Percentiles rank a stretch among this genome's conserved stretches.
Evolutionary conservation across 176 grass and related monocot species (phyloP).

Genomic region (Musa itinerans): DNA sequence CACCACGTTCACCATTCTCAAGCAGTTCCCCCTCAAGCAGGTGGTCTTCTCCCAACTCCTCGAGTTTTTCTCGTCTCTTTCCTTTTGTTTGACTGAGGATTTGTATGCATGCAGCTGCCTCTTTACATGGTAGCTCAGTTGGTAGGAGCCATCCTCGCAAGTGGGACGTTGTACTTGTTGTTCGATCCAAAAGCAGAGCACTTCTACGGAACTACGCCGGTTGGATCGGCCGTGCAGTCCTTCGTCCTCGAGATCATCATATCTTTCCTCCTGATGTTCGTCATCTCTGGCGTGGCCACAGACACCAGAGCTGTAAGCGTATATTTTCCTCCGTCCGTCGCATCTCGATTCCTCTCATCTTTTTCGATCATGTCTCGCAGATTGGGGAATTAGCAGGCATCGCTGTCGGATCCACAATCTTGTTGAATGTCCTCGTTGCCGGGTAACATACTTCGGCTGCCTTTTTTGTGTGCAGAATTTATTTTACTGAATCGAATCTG

Average conservation of each 20-base stretch:
- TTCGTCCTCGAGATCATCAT: slow-evolving; percentile 43
- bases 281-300: slow-evolving; percentile 32
- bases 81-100: not conserved
- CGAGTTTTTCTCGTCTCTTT: not conserved
- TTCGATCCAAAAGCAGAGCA: slow-evolving; percentile 28
- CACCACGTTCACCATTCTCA: slow-evolving; percentile 41
- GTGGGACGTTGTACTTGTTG: slow-evolving; percentile 25
- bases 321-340: not conserved
- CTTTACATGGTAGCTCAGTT: slow-evolving; percentile 34
- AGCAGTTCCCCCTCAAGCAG: slow-evolving; percentile 25
- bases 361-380: not conserved
- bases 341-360: not conserved
- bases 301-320: slow-evolving; percentile 11
- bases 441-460: slow-evolving; percentile 10
- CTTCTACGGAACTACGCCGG: slow-evolving; percentile 35
- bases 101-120: slow-evolving; percentile 24
- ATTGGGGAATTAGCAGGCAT: slow-evolving; percentile 11
- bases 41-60: slow-evolving; percentile 3
- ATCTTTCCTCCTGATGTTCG: slow-evolving; percentile 52
- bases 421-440: slow-evolving; percentile 20
- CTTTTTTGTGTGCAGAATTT: too few relatives aligned
- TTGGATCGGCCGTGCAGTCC: slow-evolving; percentile 19
- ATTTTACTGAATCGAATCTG: too few relatives aligned
- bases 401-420: slow-evolving; percentile 9
- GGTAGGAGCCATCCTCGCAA: slow-evolving; percentile 30